phyloP scores from a whole-genome alignment of 257 asterid genomes.

The Knoxia roxburghii region DNA sequence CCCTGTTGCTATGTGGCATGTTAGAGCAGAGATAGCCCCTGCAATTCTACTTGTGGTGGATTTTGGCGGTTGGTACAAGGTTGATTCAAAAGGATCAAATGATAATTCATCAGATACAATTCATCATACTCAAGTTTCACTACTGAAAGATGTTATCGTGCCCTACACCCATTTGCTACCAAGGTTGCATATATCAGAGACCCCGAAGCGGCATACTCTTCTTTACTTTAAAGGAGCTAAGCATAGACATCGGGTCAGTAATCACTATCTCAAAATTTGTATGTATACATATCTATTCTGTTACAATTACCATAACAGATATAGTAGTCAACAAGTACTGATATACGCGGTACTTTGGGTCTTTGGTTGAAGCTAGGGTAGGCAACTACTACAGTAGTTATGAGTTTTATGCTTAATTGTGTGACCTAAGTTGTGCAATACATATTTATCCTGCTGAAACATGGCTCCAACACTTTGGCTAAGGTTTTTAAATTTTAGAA shows the following conservation, averaged over 20 bases:
- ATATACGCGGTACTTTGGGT: background rate
- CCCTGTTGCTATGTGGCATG: conserved; percentile 97
- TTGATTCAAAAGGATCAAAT: conserved; percentile 53
- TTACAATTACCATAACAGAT: background rate
- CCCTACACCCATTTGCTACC: conserved; percentile 93
- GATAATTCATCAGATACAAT: conserved; percentile 51
- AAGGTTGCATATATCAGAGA: conserved; percentile 47
- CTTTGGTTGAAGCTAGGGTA: background rate
- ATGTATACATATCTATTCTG: background rate
- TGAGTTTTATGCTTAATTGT: background rate
- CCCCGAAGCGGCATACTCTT: conserved; percentile 53
- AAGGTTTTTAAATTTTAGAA: background rate
- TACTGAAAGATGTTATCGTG: conserved; percentile 82
- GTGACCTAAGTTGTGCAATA: background rate
- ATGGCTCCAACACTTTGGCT: background rate
- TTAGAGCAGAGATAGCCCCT: conserved; percentile 78
- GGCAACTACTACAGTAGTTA: background rate
- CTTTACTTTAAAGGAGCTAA: conserved; percentile 97
- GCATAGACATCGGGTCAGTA: conserved; percentile 89
- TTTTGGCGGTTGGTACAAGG: conserved; percentile 91
- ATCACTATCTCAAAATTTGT: conserved; percentile 14
- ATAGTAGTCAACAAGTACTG: background rate
- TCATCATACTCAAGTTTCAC: conserved; percentile 85
- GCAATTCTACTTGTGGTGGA: conserved; percentile 89
- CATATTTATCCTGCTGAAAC: background rate